Evolutionary conservation across 345 rosid genomes (phyloP), one percentile per base, ranked within the genome.

Genomic region (Clausena lansium): DNA sequence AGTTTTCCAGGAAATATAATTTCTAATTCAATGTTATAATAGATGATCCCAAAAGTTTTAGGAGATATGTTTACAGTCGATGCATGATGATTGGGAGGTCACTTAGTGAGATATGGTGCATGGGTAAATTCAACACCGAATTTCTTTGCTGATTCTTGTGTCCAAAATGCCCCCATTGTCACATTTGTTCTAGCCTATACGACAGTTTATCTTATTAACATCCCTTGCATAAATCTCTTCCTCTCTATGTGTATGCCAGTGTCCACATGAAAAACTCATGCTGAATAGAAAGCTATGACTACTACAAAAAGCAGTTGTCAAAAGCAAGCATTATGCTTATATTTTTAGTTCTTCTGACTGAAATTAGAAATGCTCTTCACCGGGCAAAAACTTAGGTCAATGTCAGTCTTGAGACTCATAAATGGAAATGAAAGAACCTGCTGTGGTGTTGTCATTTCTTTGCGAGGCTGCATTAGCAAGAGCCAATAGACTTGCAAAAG

Each of bases 401-500:
- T 20, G 10, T 57, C 71, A 71, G 30, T 71, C 1, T 50, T 50
- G 70, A 74, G 57, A 63, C 50, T 28, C 20, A 4, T 36, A 13
- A 28, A 9, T 54, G 77, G 61, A 80, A 76, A 71, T 28, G 76
- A 61, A 70, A 30, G 79, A 36, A 22, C 72, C 70, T 9, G 22
- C 36, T 2, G 47, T 14, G 1, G 65, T 17, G 69, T 36, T 27
- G 38, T 67, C 62, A 17, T 69, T 76, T 71, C 35, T 19, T 27
- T 9, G 54, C 3, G 87, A 74, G 1, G 91, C 91, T 36, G 84
- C 85, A 77, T 89, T 85, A 7, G 90, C 91, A 32, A 87, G 87
- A 62, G 87, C 90, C 81, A 93, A 61, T 22, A 91, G 93, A 30
- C 88, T 83, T 15, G 55, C 60, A 70, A 83, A 89, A 77, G 89